Evolutionary conservation across 305 asterid genomes (phyloP), one percentile per base, ranked within the genome.

Genomic region (Nicotiana rustica): DNA sequence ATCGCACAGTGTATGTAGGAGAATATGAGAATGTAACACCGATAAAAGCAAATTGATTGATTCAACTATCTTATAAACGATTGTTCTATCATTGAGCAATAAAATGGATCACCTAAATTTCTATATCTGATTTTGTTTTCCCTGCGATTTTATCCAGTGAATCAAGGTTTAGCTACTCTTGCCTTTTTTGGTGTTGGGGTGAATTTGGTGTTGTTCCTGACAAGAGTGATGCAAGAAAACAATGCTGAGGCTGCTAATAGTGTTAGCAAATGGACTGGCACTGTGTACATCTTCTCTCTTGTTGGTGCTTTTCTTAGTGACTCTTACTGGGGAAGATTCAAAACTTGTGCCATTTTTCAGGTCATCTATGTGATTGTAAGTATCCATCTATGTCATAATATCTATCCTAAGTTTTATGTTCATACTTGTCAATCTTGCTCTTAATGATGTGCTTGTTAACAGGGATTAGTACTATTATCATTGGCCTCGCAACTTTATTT

Each of bases 191-290:
- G 99, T 0, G 94, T 97, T 6, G 99, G 99, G 25, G 98, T 97
- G 89, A 97, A 97, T 91, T 84, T 97, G 83, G 99, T 97, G 77
- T 83, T 97, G 78, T 97, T 94, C 88, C 92, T 95, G 4, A 97
- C 99, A 2, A 88, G 98, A 67, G 98, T 95, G 57, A 83, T 97
- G 79, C 93, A 92, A 69, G 92, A 95, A 82, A 86, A 90, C 92
- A 97, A 95, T 60, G 99, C 98, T 5, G 96, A 92, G 8, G 99
- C 98, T 3, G 99, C 99, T 3, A 97, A 97, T 82, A 92, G 89
- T 35, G 99, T 97, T 10, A 96, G 99, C 96, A 93, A 92, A 87
- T 96, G 98, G 99, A 96, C 99, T 0, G 99, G 99, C 25, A 97
- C 99, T 3, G 98, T 97, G 68, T 97, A 97, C 82, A 93, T 97